Base-by-base conservation (phyloP, 106 monocot genomes). In the Gastrodia elata region DNA sequence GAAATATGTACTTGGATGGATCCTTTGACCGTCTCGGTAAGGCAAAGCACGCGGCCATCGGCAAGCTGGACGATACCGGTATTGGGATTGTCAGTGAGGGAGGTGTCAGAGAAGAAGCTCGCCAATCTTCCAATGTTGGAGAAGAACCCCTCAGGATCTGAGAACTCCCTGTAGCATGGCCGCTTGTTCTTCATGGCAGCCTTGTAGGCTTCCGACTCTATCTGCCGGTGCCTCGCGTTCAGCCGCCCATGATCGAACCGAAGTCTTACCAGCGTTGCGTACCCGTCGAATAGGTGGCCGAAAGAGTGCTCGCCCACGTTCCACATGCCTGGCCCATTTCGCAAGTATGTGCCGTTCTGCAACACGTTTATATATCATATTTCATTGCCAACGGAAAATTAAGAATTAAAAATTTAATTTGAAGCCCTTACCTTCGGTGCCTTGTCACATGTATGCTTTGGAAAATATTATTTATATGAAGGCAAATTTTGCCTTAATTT, bases 41-140 rank as follows among this genome's bases (percentile, higher is more conserved):
- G 86, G 81, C 97, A 97, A 28, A 97, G 69, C 22, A 97, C 93
- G 25, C 97, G 85, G 42, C 97, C 97, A 77, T 97, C 97, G 8
- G 88, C 97, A 15, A 97, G 93, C 55, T 8, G 43, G 71, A 90
- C 77, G 42, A 97, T 88, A 8, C 97, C 97, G 1, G 97, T 97
- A 86, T 97, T 97, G 76, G 97, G 71, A 82, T 97, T 97, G 86
- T 97, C 97, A 11, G 97, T 97, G 70, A 97, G 90, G 4, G 93
- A 97, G 0, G 86, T 71, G 35, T 90, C 90, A 74, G 93, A 88
- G 84, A 97, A 87, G 76, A 97, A 82, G 75, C 73, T 67, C 32
- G 88, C 90, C 2, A 97, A 83, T n/a, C 82, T 88, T 73, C 86
- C 80, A 11, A 96, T 68, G 75, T 79, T 83, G 20, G 87, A 71